Base-by-base conservation (phyloP, 23 red algal species). In the Agarophyton chilense region DNA sequence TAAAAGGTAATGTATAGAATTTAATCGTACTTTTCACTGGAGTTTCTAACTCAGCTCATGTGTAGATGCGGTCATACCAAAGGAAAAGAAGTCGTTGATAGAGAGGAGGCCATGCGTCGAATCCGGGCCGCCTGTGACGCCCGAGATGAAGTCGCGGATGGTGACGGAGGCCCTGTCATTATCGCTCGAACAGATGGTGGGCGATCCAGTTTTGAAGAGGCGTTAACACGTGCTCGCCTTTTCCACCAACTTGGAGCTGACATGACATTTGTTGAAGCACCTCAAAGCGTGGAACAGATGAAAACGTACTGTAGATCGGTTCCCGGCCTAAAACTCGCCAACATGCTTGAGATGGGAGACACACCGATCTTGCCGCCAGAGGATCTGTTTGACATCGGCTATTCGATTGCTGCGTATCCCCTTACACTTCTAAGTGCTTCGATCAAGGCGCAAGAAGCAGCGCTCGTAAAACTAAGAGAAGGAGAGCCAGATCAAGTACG, bases 221-320 rank as follows among this genome's bases (percentile, higher is more conserved):
- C 96, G 14, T 62, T 97, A 34, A 81, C 32, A 46, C 78, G 92
- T 28, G 74, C 92, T 60, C 84, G 82, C n/a, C 79, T 82, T 18
- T 97, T 97, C 56, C 79, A 72, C 40, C 79, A 95, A 28, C 25
- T 82, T 9, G 96, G 96, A 40, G 96, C 96, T 35, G 96, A 98
- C 26, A 88, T 98, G 62, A 90, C 89, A 3, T 95, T 98, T 82
- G 80, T 98, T 21, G 96, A 98, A 71, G 96, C 96, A 55, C 96
- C 96, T 19, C 83, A 73, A 52, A 66, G 79, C 22, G 52, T 49
- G 22, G 88, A 87, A 21, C 88, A 95, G 40, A 77, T 98, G 87
- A 49, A 52, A 43, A 46, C 19, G 17, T 92, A 92, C 56, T 75
- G 79, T 45, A 16, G 51, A 9, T 61, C 74, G 35, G 54, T 93